Percentiles rank a stretch among this genome's conserved stretches.
phyloP scores from a whole-genome alignment of 306 rosid species.

The Prinsepia uniflora region DNA sequence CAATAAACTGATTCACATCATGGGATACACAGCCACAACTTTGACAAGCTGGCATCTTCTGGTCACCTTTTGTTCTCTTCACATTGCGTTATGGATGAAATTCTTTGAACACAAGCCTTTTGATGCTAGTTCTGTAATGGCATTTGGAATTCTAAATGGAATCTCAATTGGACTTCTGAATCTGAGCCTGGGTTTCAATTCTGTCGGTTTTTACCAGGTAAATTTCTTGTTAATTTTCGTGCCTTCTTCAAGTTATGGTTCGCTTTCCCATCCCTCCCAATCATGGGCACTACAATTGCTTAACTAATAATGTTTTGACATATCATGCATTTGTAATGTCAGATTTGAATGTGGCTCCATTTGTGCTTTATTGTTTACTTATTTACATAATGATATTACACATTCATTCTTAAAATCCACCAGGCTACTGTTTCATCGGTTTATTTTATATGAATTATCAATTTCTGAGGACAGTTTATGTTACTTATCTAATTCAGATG shows the following conservation, averaged over 20 bases:
- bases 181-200: slow-evolving; percentile 93
- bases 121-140: slow-evolving; percentile 85
- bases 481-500: slow-evolving; percentile 51
- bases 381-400: neutral
- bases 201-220: slow-evolving; percentile 98
- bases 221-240: neutral
- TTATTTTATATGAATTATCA: neutral
- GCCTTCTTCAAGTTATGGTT: slow-evolving; percentile 5
- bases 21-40: slow-evolving; percentile 67
- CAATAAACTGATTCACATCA: neutral
- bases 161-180: slow-evolving; percentile 96
- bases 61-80: slow-evolving; percentile 96
- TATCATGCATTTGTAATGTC: neutral
- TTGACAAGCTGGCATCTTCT: slow-evolving; percentile 99
- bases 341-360: neutral
- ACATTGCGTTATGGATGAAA: slow-evolving; percentile 79
- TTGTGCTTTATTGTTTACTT: neutral
- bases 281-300: neutral
- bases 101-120: slow-evolving; percentile 92
- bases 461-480: slow-evolving; percentile 12
- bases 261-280: neutral
- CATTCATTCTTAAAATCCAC: neutral
- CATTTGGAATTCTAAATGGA: slow-evolving; percentile 93
- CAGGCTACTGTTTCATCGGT: neutral
- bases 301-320: neutral